Conservation (phyloP, 495 filamentous ascomycete genomes). For the Achaetomiella virescens region DNA sequence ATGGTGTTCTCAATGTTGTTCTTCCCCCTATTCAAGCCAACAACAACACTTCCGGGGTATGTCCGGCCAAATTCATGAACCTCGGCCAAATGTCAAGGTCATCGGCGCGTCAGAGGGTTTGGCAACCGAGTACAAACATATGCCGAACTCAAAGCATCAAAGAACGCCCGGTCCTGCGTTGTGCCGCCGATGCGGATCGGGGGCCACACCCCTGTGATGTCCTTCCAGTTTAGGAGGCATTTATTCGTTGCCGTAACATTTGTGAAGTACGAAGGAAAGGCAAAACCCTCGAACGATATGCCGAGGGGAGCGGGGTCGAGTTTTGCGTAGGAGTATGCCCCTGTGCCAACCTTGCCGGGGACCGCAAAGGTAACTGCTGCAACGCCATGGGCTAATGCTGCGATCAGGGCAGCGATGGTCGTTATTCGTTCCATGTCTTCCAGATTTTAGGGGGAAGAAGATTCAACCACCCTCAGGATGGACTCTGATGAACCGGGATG, state of each 20-base stretch:
- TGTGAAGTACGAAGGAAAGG: constrained; percentile 53
- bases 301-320: constrained; percentile 47
- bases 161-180: constrained; percentile 50
- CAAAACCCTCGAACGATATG: constrained; percentile 57
- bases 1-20: constrained; percentile 52
- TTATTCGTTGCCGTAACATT: constrained; percentile 49
- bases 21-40: constrained; percentile 53
- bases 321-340: constrained; percentile 28
- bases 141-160: constrained; percentile 42
- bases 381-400: constrained; percentile 13
- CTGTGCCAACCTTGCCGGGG: constrained; percentile 26
- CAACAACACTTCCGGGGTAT: constrained; percentile 48
- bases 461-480: not conserved
- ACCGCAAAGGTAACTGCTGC: constrained; percentile 30
- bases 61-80: constrained; percentile 47
- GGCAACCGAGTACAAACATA: constrained; percentile 53
- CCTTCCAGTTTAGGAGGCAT: constrained; percentile 50
- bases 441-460: not conserved
- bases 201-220: constrained; percentile 49
- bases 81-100: constrained; percentile 49
- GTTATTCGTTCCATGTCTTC: constrained; percentile 3
- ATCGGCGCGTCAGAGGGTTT: constrained; percentile 47
- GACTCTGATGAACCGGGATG: not conserved
- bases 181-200: constrained; percentile 56
- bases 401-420: constrained; percentile 1